These are phyloP conservation scores for Trichoderma gracile DNA, from an alignment of 2,329 filamentous ascomycete genomes.

Conservation along the genomic window DNA sequence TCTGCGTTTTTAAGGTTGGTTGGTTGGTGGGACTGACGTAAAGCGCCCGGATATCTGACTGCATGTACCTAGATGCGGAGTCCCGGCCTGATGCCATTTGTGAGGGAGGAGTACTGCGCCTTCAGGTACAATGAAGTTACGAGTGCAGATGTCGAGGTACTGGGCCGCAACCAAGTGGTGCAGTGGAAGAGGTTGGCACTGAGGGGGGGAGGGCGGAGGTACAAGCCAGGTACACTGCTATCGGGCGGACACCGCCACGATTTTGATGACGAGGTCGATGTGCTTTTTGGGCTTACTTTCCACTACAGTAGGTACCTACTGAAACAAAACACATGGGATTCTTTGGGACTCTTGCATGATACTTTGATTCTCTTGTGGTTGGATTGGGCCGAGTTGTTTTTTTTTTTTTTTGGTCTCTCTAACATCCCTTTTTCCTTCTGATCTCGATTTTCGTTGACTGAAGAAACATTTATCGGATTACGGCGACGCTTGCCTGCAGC, in stretches of 20 bases:
- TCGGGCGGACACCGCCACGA: constrained; percentile 15
- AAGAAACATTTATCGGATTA: neutral
- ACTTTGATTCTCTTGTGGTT: neutral
- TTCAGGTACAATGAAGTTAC: constrained; percentile 3
- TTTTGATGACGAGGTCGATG: neutral
- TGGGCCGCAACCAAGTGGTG: neutral
- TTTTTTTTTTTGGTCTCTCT: neutral
- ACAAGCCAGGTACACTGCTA: neutral
- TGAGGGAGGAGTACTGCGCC: neutral
- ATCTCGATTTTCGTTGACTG: neutral
- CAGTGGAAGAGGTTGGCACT: neutral
- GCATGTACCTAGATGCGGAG: neutral
- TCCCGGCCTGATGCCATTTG: neutral
- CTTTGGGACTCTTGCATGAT: too few relatives aligned
- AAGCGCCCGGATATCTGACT: neutral
- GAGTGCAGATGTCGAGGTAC: neutral
- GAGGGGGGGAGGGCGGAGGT: neutral
- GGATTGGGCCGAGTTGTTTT: neutral
- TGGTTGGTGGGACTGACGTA: constrained; percentile 9
- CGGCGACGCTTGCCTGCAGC: neutral
- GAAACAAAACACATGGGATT: too few relatives aligned
- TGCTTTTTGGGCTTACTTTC: too few relatives aligned
- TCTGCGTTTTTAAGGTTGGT: neutral
- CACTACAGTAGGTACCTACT: too few relatives aligned
- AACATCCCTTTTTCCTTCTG: neutral